Base-by-base conservation (phyloP, 805 yeast species). In the Spathaspora boniae region DNA sequence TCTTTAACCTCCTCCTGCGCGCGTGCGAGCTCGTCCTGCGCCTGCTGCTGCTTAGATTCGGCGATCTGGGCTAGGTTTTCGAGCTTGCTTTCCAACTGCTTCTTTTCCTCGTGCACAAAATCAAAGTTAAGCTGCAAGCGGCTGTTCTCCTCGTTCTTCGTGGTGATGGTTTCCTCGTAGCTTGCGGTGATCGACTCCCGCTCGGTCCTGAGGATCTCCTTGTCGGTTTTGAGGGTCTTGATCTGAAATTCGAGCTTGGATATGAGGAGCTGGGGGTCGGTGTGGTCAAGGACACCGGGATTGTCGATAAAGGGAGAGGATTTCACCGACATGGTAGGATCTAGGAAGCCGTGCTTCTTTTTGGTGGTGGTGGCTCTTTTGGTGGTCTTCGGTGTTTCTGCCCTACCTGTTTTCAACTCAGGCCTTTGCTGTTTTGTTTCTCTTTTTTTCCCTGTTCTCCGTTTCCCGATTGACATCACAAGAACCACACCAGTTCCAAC, bases 51-150 rank as follows among this genome's bases (percentile, higher is more conserved):
- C 17, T 50, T 45, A 29, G 44, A 40, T 9, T 44, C 40, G n/a
- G 45, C 48, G 4, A 58, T 55, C 26, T 60, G 60, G 20, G 48
- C 37, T 25, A 54, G 60, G 44, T 64, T 65, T 8, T 50, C 51
- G 6, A 50, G 30, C 29, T 64, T 63, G 17, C 63, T 57, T 14
- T 56, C 53, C 22, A 56, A 44, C 31, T 57, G 56, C 20, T 55
- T 51, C 36, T 65, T 50, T 37, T 65, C 65, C 21, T 54, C 54
- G 36, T 54, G 62, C 8, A 65, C 36, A 38, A 40, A 66, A 34
- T 63, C 66, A 29, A 68, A 58, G 41, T 62, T 62, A 19, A 51
- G 48, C 42, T 66, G 62, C 9, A 68, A 47, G 21, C 48, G 52
- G 19, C 50, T 48, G 33, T 56, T 46, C 29, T 56, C 62, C 26